Evolutionary conservation across 805 yeast genomes (phyloP), one percentile per base, ranked within the genome.

Genomic region (Yamadazyma nakazawae): DNA sequence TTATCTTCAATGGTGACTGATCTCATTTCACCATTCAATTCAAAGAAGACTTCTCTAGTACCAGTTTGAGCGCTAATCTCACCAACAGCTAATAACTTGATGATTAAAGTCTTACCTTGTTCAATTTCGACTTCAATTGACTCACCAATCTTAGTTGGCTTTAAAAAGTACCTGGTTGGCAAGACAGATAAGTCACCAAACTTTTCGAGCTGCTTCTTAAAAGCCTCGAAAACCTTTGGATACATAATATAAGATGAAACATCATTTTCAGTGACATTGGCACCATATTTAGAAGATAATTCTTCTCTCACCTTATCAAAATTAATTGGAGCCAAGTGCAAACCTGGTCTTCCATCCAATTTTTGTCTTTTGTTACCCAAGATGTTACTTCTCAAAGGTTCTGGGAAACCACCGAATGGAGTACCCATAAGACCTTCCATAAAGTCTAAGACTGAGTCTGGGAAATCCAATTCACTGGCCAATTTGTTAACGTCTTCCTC

Each of bases 331-430:
- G 82, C 79, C 64, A 94, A 76, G 60, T 82, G 82, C 64, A 92
- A 80, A 54, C 99, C 99, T 37, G 99, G 99, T 72, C 99, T 84
- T 56, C 76, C 73, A 52, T 82, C 80, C 70, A 94, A 80, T 72
- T 89, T 89, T 72, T 87, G 83, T 75, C 99, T 86, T 84, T 90
- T 90, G 67, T 91, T 95, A 61, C 83, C 82, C 62, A 94, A 81
- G 53, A 94, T 80, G 67, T 91, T 88, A 34, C 96, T 78, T 74
- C 99, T 84, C 70, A 94, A 78, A 34, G 99, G 99, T 74, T 94
- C 99, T 50, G 99, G 99, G 96, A 94, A 94, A 8, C 99, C 99
- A 57, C 99, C 99, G 66, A 88, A 89, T 62, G 99, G 99, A 56
- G 94, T 94, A 66, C 99, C 99, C 88, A 94, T 94, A 67, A 94